These are phyloP conservation scores for Fusarium multiceps DNA, from an alignment of 2,329 filamentous ascomycete genomes.

Conservation along the genomic window DNA sequence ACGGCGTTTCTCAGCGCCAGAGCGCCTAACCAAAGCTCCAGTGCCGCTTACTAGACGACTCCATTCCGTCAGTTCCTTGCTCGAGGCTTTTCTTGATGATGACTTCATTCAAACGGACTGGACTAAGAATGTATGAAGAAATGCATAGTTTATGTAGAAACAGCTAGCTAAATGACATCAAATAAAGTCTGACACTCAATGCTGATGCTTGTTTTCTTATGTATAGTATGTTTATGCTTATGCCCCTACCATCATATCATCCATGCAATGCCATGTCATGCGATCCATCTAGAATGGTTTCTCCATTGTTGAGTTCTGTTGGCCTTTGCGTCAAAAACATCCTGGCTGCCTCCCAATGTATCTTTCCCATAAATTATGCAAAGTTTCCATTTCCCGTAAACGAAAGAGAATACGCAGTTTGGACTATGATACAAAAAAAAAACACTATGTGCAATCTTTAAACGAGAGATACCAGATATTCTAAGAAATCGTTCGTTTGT, in stretches of 20 bases:
- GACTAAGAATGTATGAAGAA: background rate
- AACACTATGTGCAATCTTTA: slow-evolving; percentile 17
- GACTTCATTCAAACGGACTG: slow-evolving; percentile 3
- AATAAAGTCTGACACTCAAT: slow-evolving; percentile 7
- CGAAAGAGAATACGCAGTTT: slow-evolving; percentile 12
- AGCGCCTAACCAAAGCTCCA: background rate
- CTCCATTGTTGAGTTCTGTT: slow-evolving; percentile 32
- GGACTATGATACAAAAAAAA: slow-evolving; percentile 13
- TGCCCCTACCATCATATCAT: slow-evolving; percentile 22
- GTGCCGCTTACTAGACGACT: background rate
- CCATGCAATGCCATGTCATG: slow-evolving; percentile 16
- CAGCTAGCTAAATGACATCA: slow-evolving; percentile 13
- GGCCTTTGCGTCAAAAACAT: slow-evolving; percentile 18
- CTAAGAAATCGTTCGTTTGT: slow-evolving; percentile 15
- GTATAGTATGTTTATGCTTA: slow-evolving; percentile 13
- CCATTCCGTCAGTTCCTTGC: slow-evolving; percentile 23
- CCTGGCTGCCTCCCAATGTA: background rate
- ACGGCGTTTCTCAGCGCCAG: background rate
- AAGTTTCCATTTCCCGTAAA: slow-evolving; percentile 1
- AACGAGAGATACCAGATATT: slow-evolving; percentile 14
- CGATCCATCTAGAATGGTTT: slow-evolving; percentile 13
- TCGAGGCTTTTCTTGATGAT: background rate
- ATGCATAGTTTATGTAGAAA: slow-evolving; percentile 9
- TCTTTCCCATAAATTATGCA: slow-evolving; percentile 6
- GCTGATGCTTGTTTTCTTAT: slow-evolving; percentile 12